Percentiles rank a stretch among this genome's conserved stretches.
These are phyloP conservation scores for Bryoerythrophyllum caledonicum DNA, from an alignment of 225 moss, liverwort and hornwort genomes.

Conservation along the genomic window DNA sequence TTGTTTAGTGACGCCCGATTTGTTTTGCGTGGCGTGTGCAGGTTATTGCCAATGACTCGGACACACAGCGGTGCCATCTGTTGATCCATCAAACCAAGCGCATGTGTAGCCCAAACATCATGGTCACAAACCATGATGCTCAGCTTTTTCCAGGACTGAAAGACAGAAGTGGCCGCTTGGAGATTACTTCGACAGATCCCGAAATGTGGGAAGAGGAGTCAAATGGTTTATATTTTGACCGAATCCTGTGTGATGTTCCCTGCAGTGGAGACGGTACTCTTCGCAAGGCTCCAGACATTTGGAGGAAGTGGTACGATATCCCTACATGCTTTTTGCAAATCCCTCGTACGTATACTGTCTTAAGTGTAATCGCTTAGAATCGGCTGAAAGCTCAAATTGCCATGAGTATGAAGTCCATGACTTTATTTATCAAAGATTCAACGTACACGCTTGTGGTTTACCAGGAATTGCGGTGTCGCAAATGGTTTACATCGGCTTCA, in stretches of 20 bases:
- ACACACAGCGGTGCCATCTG: constrained; percentile 82
- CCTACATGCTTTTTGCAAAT: not conserved
- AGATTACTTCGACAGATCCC: constrained; percentile 19
- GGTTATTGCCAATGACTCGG: constrained; percentile 84
- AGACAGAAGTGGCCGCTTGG: constrained; percentile 40
- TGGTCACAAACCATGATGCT: constrained; percentile 90
- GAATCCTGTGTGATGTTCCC: constrained; percentile 82
- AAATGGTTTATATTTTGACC: constrained; percentile 64
- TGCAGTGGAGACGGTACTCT: constrained; percentile 92
- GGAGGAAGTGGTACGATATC: constrained; percentile 76
- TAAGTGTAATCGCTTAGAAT: not conserved
- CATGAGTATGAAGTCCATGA: constrained; percentile 3
- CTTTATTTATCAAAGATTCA: constrained; percentile 8
- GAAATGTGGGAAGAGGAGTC: constrained; percentile 42
- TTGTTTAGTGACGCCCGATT: not conserved
- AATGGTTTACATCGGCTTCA: constrained; percentile 84
- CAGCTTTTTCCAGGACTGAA: constrained; percentile 80
- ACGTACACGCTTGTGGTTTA: constrained; percentile 2
- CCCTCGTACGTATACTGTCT: not conserved
- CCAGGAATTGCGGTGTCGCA: constrained; percentile 81
- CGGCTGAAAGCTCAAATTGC: constrained; percentile 7
- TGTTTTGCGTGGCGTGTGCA: constrained; percentile 29
- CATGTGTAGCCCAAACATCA: constrained; percentile 89
- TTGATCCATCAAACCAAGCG: constrained; percentile 87
- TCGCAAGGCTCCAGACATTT: constrained; percentile 86